A percentile compares a stretch with the other conserved stretches of the same genome.
Evolutionary conservation across 2,329 filamentous ascomycete genomes (phyloP).

Genomic region (Apiospora phragmitis): DNA sequence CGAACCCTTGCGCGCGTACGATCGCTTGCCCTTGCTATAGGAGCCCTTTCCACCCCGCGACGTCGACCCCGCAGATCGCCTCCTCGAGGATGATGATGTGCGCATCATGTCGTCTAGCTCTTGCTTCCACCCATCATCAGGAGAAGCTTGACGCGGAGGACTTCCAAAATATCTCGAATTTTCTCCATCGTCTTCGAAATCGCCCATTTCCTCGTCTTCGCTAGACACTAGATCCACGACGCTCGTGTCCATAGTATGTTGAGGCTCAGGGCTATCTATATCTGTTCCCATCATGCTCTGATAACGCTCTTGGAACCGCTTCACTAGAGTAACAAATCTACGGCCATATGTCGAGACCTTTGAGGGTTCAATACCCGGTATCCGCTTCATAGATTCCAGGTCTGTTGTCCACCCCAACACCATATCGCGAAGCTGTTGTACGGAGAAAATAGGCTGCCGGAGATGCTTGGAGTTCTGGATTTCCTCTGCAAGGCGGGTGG

Average conservation of each 20-base stretch:
- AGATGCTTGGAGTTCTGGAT: conserved; percentile 61
- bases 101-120: conserved; percentile 27
- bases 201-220: conserved; percentile 23
- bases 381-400: conserved; percentile 60
- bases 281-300: conserved; percentile 47
- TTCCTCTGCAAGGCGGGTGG: conserved; percentile 58
- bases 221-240: conserved; percentile 54
- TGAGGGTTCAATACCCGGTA: conserved; percentile 62
- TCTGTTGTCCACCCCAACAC: conserved; percentile 66
- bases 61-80: not conserved
- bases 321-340: conserved; percentile 61
- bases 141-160: conserved; percentile 12
- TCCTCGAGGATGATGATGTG: conserved; percentile 8
- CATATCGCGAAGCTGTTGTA: conserved; percentile 72
- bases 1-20: conserved; percentile 8
- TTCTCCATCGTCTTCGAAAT: conserved; percentile 19
- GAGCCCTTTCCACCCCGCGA: conserved; percentile 10
- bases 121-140: conserved; percentile 31
- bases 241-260: conserved; percentile 29
- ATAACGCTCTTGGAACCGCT: conserved; percentile 47
- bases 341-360: conserved; percentile 64
- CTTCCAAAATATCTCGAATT: conserved; percentile 49
- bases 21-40: conserved; percentile 8
- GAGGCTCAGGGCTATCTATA: not conserved
- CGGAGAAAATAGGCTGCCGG: conserved; percentile 64